These are phyloP conservation scores for Carex scoparia DNA, from an alignment of 176 grass and related monocot species.

Conservation along the genomic window DNA sequence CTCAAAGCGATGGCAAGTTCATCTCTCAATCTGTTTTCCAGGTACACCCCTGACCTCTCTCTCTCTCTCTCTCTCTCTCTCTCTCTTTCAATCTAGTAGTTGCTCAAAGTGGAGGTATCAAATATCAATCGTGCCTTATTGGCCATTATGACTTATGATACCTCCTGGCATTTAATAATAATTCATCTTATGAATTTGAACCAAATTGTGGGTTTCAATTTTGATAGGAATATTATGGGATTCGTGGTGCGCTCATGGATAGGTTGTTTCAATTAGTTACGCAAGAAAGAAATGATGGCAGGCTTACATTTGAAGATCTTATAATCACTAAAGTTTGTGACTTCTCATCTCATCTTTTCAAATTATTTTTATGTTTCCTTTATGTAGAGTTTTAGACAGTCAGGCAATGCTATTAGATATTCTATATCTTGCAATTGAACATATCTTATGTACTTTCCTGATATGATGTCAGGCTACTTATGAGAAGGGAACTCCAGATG, in stretches of 20 bases:
- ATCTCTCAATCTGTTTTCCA: slow-evolving; percentile 64
- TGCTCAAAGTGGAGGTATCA: neutral
- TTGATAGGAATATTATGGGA: slow-evolving; percentile 57
- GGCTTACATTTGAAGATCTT: slow-evolving; percentile 62
- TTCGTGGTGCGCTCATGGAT: slow-evolving; percentile 42
- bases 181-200: neutral
- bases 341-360: neutral
- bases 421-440: neutral
- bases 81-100: neutral
- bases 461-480: slow-evolving; percentile 45
- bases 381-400: neutral
- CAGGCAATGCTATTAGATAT: neutral
- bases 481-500: slow-evolving; percentile 69
- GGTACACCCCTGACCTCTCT: slow-evolving; percentile 20
- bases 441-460: neutral
- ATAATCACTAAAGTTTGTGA: slow-evolving; percentile 61
- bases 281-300: slow-evolving; percentile 48
- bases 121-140: neutral
- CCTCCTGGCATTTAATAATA: neutral
- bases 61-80: neutral
- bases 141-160: neutral
- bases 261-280: slow-evolving; percentile 71
- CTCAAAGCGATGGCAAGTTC: slow-evolving; percentile 44
- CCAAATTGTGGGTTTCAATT: neutral
- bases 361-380: neutral